A percentile compares a stretch with the other conserved stretches of the same genome.
These are phyloP conservation scores for Firmiana major DNA, from an alignment of 345 rosid genomes.

Conservation along the genomic window DNA sequence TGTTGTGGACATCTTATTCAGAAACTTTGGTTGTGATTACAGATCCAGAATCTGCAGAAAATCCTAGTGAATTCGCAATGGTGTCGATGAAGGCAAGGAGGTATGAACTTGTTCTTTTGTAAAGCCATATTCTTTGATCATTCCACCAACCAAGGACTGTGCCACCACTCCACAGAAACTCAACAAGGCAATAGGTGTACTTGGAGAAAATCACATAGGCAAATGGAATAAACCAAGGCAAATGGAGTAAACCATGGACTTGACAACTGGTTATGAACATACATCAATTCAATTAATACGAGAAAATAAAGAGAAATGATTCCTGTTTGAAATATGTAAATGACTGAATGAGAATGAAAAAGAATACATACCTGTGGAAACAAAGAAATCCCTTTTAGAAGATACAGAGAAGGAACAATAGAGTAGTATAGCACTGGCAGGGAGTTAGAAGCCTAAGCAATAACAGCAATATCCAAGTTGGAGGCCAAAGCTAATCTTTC, in stretches of 20 bases:
- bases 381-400: slow-evolving; percentile 56
- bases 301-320: background rate
- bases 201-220: slow-evolving; percentile 39
- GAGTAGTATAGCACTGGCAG: slow-evolving; percentile 48
- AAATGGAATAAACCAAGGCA: slow-evolving; percentile 65
- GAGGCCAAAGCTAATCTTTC: slow-evolving; percentile 57
- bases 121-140: slow-evolving; percentile 75
- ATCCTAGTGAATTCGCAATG: slow-evolving; percentile 40
- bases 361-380: slow-evolving; percentile 52
- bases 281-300: background rate
- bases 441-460: slow-evolving; percentile 60
- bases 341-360: too few relatives aligned
- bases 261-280: slow-evolving; percentile 32
- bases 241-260: slow-evolving; percentile 68
- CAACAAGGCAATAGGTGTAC: slow-evolving; percentile 42
- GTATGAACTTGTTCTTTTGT: slow-evolving; percentile 67
- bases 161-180: slow-evolving; percentile 54
- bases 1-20: slow-evolving; percentile 45
- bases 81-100: slow-evolving; percentile 58
- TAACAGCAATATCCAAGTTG: slow-evolving; percentile 44
- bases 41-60: slow-evolving; percentile 41
- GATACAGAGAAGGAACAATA: slow-evolving; percentile 54
- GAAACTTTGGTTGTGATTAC: slow-evolving; percentile 66
- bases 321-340: background rate
- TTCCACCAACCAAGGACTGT: slow-evolving; percentile 80